Conservation (phyloP, 345 rosid species). For the Arabis alpina region DNA sequence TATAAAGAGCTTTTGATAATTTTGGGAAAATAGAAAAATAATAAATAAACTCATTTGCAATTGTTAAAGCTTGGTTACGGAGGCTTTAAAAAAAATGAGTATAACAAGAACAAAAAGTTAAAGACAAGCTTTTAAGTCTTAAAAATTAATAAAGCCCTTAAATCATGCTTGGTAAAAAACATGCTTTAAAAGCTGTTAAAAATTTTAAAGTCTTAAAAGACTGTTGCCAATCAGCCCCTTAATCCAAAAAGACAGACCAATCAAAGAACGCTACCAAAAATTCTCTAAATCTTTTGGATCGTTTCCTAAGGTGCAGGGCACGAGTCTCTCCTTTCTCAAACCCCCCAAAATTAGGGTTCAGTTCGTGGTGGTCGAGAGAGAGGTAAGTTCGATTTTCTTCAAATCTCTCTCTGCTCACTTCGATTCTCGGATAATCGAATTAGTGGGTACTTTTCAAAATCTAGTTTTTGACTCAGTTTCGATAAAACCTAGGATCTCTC, state of each 20-base stretch:
- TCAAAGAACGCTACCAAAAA: not conserved
- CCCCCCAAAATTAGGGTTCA: slow-evolving; percentile 26
- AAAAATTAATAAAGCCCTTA: too few species aligned
- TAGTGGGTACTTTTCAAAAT: slow-evolving; percentile 21
- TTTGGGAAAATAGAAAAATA: too few species aligned
- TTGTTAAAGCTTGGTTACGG: too few species aligned
- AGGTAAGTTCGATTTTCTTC: slow-evolving; percentile 22
- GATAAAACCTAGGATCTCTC: slow-evolving; percentile 2
- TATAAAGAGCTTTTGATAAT: too few species aligned
- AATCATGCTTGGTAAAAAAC: too few species aligned
- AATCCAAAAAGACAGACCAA: slow-evolving; percentile 26
- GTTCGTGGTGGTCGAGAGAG: slow-evolving; percentile 15
- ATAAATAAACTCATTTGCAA: too few species aligned
- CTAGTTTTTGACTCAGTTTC: slow-evolving; percentile 19
- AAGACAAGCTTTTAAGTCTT: too few species aligned
- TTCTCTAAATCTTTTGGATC: slow-evolving; percentile 3
- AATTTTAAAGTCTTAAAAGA: too few species aligned
- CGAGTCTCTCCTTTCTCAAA: slow-evolving; percentile 21
- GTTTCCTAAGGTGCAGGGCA: slow-evolving; percentile 25
- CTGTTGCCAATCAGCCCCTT: too few species aligned
- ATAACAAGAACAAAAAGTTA: too few species aligned
- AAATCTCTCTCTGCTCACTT: slow-evolving; percentile 5
- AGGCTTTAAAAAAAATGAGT: too few species aligned
- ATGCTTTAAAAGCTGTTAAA: too few species aligned
- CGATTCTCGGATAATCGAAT: not conserved